A percentile compares a stretch with the other conserved stretches of the same genome.
Conservation (phyloP, 139 green algal species). For the Gonium pectorale region DNA sequence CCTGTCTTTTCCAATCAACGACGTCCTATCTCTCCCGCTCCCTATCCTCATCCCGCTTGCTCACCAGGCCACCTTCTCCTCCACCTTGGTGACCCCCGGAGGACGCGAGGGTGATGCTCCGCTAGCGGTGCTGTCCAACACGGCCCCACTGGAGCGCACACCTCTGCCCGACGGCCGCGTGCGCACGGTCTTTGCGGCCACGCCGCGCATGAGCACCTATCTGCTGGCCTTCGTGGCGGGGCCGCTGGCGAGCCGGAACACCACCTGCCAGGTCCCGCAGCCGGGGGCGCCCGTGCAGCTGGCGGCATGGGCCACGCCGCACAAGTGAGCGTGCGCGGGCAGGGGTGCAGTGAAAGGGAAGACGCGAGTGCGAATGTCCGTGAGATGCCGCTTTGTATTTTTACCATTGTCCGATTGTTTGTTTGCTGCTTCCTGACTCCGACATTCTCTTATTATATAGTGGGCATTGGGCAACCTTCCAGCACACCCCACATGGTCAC, state of each 20-base stretch:
- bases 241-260: constrained; percentile 60
- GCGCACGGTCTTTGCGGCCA: constrained; percentile 47
- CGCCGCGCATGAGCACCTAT: constrained; percentile 90
- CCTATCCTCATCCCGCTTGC: not conserved
- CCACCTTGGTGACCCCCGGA: constrained; percentile 56
- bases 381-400: no score
- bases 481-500: no score
- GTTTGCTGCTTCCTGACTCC: no score
- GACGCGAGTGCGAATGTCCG: no score
- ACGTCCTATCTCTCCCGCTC: not conserved
- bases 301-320: constrained; percentile 74
- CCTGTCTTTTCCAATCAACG: no score
- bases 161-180: not conserved
- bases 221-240: constrained; percentile 85
- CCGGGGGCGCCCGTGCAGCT: constrained; percentile 29
- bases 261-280: constrained; percentile 7
- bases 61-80: constrained; percentile 73
- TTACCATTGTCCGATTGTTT: no score
- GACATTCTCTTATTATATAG: no score
- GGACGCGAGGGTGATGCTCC: no score
- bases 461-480: no score
- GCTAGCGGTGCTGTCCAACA: constrained; percentile 87
- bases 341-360: no score
- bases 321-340: constrained; percentile 56
- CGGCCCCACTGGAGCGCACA: not conserved